phyloP scores from a whole-genome alignment of 768 basidiomycete genomes.

The Podaxis sp. region DNA sequence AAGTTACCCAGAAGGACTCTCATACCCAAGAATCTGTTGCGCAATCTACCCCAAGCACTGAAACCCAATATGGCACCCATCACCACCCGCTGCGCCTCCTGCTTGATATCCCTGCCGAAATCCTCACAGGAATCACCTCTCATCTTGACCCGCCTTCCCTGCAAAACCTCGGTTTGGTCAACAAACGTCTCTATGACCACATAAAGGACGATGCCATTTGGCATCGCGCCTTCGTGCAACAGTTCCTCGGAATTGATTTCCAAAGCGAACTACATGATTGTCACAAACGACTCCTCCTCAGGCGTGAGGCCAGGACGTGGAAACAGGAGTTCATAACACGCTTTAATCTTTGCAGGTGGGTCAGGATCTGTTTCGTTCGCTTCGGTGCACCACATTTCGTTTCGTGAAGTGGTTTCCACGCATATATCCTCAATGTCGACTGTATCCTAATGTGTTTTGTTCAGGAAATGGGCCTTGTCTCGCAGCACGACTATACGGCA shows the following conservation, averaged over 20 bases:
- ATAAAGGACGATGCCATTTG: constrained; percentile 79
- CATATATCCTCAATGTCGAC: not conserved
- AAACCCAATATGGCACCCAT: constrained; percentile 50
- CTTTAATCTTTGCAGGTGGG: constrained; percentile 54
- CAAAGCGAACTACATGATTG: constrained; percentile 54
- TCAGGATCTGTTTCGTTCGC: constrained; percentile 9
- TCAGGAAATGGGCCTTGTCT: constrained; percentile 71
- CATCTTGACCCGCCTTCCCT: constrained; percentile 68
- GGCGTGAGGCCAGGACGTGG: constrained; percentile 63
- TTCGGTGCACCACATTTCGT: no score
- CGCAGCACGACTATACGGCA: constrained; percentile 61
- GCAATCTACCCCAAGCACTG: constrained; percentile 26
- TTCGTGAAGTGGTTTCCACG: not conserved
- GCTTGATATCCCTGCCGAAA: constrained; percentile 64
- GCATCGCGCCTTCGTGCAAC: constrained; percentile 70
- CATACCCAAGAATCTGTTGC: constrained; percentile 29
- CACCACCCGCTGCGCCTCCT: constrained; percentile 33
- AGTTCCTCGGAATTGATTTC: constrained; percentile 65
- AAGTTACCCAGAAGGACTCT: constrained; percentile 39
- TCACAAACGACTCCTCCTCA: constrained; percentile 49
- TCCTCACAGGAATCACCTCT: constrained; percentile 74
- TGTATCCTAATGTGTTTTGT: not conserved
- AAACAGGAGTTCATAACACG: constrained; percentile 65
- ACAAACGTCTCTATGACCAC: constrained; percentile 56
- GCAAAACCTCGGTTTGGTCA: constrained; percentile 53